Percentiles rank a stretch among this genome's conserved stretches.
phyloP scores from a whole-genome alignment of 129 eudicot genomes.

The Artemisia argyi region DNA sequence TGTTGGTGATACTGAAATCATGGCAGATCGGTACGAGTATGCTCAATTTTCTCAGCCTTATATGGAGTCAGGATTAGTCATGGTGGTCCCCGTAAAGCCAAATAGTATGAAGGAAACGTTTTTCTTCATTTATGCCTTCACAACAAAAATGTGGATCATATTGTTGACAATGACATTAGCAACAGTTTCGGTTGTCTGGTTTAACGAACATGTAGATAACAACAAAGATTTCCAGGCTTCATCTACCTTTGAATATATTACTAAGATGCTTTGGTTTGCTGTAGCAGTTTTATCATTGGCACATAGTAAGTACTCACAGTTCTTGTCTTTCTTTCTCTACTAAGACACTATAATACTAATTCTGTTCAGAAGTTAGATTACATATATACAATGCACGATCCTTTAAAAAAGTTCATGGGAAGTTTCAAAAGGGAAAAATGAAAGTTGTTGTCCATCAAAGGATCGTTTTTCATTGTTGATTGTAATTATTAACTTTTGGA shows the following conservation, averaged over 20 bases:
- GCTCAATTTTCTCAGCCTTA: constrained; percentile 67
- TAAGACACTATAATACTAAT: too few species aligned
- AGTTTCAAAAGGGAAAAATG: too few species aligned
- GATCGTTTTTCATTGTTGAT: too few species aligned
- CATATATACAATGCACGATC: too few species aligned
- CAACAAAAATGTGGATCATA: constrained; percentile 52
- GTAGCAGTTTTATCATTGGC: constrained; percentile 55
- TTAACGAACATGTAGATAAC: constrained; percentile 42
- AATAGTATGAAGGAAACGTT: constrained; percentile 33
- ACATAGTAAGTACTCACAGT: constrained; percentile 45
- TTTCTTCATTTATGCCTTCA: constrained; percentile 46
- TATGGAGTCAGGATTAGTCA: constrained; percentile 58
- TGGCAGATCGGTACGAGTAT: constrained; percentile 48
- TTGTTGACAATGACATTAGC: constrained; percentile 40
- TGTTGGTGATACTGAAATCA: constrained; percentile 62
- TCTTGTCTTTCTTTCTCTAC: background rate
- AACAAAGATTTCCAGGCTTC: constrained; percentile 42
- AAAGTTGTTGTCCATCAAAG: too few species aligned
- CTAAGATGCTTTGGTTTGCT: constrained; percentile 61
- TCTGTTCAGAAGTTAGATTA: too few species aligned
- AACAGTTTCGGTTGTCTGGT: constrained; percentile 55
- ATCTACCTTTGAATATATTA: constrained; percentile 27
- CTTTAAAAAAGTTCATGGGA: too few species aligned
- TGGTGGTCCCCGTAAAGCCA: constrained; percentile 46
- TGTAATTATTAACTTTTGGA: background rate